A percentile compares a stretch with the other conserved stretches of the same genome.
Evolutionary conservation across 192 early-diverging fungal genomes (phyloP).

Genomic region (Coemansia sp.): DNA sequence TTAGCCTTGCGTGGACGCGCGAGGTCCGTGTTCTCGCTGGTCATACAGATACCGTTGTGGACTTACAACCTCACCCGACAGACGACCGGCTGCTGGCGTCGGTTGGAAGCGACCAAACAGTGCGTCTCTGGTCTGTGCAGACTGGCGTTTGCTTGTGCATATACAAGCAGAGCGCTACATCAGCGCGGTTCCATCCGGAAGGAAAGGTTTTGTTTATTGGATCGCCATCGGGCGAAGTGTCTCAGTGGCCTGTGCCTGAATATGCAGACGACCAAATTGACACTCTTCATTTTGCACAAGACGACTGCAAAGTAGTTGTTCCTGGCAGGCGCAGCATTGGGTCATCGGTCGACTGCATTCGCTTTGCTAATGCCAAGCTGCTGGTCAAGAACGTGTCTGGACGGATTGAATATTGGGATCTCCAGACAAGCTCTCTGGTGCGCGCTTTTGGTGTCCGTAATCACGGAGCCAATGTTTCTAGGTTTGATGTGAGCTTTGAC

Average conservation of each 20-base stretch:
- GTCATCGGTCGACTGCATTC: constrained; percentile 66
- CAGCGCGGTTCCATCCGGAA: constrained; percentile 67
- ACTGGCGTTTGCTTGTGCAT: constrained; percentile 61
- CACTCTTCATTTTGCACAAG: constrained; percentile 8
- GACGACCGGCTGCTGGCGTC: constrained; percentile 69
- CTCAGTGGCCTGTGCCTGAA: constrained; percentile 58
- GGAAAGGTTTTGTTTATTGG: constrained; percentile 62
- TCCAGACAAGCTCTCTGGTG: constrained; percentile 50
- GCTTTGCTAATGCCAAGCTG: constrained; percentile 65
- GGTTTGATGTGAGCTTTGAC: constrained; percentile 72
- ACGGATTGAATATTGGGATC: constrained; percentile 75
- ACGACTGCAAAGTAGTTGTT: constrained; percentile 29
- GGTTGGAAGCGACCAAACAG: constrained; percentile 68
- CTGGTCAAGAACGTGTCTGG: constrained; percentile 75
- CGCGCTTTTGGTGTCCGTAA: constrained; percentile 50
- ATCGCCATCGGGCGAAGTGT: constrained; percentile 52
- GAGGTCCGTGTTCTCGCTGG: constrained; percentile 64
- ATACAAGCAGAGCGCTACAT: constrained; percentile 62
- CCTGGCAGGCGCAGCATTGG: constrained; percentile 27
- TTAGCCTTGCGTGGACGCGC: constrained; percentile 71
- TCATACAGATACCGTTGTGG: constrained; percentile 60
- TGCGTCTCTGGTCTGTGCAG: constrained; percentile 77
- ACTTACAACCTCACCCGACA: constrained; percentile 72
- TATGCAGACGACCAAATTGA: constrained; percentile 21
- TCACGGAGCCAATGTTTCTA: constrained; percentile 50